Evolutionary conservation across 2,329 filamentous ascomycete genomes (phyloP), one percentile per base, ranked within the genome.

Genomic region (Fusarium verrucosum): DNA sequence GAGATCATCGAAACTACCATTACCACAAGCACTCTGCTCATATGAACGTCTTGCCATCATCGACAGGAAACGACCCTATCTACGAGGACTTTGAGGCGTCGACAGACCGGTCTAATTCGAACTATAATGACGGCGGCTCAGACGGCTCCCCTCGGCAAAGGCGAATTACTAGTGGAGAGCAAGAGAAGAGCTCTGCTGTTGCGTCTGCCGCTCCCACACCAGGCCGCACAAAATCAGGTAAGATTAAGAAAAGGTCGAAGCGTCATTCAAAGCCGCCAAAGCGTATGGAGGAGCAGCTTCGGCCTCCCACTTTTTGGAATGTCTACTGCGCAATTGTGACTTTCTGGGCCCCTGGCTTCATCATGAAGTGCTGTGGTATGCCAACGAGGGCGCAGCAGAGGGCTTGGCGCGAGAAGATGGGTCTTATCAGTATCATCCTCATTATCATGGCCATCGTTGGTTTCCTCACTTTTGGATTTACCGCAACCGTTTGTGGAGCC

Each of bases 321-420:
- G 89, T 96, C 5, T 99, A 99, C 80, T 99, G 95, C 78, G 90
- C 91, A 43, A 87, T 96, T 64, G 80, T 99, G 67, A 99, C 95
- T 0, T 97, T 98, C 73, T 98, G 95, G 94, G 91, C 88, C 56
- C 95, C 95, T 1, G 89, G 93, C 74, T 91, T 94, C 62, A 79
- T 97, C 25, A 82, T 99, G 51, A 87, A 85, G 67, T 96, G 92
- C 78, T 95, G 93, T 72, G 93, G 94, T 35, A 96, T 91, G 83
- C 87, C 88, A 9, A 85, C 91, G 41, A 95, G 91, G 77, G 92
- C 90, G 16, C 92, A 98, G 77, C 90, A 93, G 74, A 87, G 92
- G 72, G 95, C 95, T 4, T 99, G 95, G 95, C 87, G 95, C 68
- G 95, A 99, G 76, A 99, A 99, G 84, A 96, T 99, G 83, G 95